A percentile compares a stretch with the other conserved stretches of the same genome.
phyloP scores from a whole-genome alignment of 495 filamentous ascomycete genomes.

The Lasiosphaeria hispida region DNA sequence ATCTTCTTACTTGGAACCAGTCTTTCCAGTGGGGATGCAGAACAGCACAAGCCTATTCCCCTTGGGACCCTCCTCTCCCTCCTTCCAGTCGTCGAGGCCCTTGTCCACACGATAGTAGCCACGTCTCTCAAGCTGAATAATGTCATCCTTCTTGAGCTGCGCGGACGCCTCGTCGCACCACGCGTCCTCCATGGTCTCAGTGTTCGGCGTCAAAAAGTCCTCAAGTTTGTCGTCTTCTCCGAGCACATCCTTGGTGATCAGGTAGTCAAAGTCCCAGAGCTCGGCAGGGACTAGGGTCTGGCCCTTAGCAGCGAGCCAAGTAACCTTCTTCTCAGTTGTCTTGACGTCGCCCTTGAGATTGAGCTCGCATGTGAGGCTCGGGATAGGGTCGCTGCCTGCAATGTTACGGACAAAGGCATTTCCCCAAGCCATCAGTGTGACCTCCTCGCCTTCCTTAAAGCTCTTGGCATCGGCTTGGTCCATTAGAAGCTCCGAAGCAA shows the following conservation, averaged over 20 bases:
- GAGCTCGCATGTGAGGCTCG: constrained; percentile 69
- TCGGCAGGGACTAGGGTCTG: constrained; percentile 79
- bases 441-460: constrained; percentile 83
- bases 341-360: constrained; percentile 88
- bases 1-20: constrained; percentile 26
- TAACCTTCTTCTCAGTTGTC: constrained; percentile 92
- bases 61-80: constrained; percentile 42
- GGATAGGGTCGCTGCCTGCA: constrained; percentile 55
- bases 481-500: constrained; percentile 66
- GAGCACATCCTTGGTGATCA: constrained; percentile 89
- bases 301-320: constrained; percentile 75
- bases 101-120: constrained; percentile 84
- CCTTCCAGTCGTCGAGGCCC: constrained; percentile 41
- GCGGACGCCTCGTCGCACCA: constrained; percentile 79
- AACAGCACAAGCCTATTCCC: constrained; percentile 71
- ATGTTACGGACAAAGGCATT: constrained; percentile 77
- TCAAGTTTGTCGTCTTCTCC: constrained; percentile 78
- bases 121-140: constrained; percentile 92
- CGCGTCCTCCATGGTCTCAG: constrained; percentile 71
- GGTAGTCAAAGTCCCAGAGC: constrained; percentile 85
- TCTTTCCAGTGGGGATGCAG: constrained; percentile 64
- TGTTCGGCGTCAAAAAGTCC: constrained; percentile 73
- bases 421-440: constrained; percentile 95
- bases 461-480: constrained; percentile 83
- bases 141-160: constrained; percentile 72